Conservation (phyloP, 331 rosid genomes). For the Pyracantha coccinea region DNA sequence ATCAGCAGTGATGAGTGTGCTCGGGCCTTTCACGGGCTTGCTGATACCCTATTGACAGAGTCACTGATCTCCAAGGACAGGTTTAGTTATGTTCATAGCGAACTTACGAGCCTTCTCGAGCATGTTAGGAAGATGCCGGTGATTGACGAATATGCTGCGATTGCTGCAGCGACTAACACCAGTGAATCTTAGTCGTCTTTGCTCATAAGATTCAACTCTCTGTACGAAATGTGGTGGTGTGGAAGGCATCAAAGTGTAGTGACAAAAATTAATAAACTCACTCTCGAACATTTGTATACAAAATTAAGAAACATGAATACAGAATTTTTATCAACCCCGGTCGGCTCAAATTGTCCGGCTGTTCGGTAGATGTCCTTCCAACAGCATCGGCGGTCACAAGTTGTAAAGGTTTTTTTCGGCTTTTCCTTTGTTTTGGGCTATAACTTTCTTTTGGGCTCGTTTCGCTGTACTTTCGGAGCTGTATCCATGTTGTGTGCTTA, state of each 20-base stretch:
- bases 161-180: slow-evolving; percentile 21
- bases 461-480: too few species aligned
- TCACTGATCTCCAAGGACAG: slow-evolving; percentile 34
- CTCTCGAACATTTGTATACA: background rate
- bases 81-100: slow-evolving; percentile 34
- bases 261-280: slow-evolving; percentile 2
- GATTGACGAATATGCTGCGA: slow-evolving; percentile 28
- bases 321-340: background rate
- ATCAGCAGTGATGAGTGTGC: slow-evolving; percentile 27
- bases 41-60: slow-evolving; percentile 42
- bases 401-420: too few species aligned
- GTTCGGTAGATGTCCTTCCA: too few species aligned
- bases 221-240: background rate
- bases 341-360: too few species aligned
- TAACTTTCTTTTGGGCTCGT: too few species aligned
- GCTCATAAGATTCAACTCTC: background rate
- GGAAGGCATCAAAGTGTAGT: background rate
- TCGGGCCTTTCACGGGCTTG: slow-evolving; percentile 36
- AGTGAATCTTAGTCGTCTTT: slow-evolving; percentile 19
- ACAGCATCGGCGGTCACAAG: too few species aligned
- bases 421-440: too few species aligned
- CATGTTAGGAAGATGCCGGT: slow-evolving; percentile 45
- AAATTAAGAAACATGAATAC: background rate
- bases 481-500: too few species aligned
- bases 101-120: slow-evolving; percentile 44